A percentile compares a stretch with the other conserved stretches of the same genome.
Evolutionary conservation across 495 filamentous ascomycete species (phyloP).

Genomic region (Patellaria atrata): DNA sequence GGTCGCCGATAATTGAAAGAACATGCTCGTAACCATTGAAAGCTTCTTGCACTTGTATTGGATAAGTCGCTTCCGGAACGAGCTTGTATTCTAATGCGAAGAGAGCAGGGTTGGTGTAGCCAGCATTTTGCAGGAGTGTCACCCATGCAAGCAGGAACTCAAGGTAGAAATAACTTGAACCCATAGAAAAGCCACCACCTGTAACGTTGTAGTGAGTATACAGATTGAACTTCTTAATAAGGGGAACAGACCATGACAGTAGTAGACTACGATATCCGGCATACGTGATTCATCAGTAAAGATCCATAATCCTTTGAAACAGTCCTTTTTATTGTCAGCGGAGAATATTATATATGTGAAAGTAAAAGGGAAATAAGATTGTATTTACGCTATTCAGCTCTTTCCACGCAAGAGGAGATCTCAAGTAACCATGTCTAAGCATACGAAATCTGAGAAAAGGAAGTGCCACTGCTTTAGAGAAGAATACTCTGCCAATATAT

Average conservation of each 20-base stretch:
- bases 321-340: constrained; percentile 15
- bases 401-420: constrained; percentile 45
- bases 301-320: constrained; percentile 48
- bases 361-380: too few relatives aligned
- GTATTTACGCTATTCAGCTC: constrained; percentile 38
- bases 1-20: constrained; percentile 36
- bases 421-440: constrained; percentile 50
- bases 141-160: constrained; percentile 61
- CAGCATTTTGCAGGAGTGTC: constrained; percentile 38
- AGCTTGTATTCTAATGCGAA: constrained; percentile 67
- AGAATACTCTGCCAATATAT: constrained; percentile 54
- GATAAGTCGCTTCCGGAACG: constrained; percentile 57
- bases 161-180: constrained; percentile 63
- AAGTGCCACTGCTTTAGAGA: constrained; percentile 52
- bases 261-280: constrained; percentile 59
- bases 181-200: constrained; percentile 68
- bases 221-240: background rate
- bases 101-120: constrained; percentile 59
- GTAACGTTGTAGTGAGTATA: background rate
- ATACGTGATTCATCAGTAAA: constrained; percentile 33
- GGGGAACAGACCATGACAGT: constrained; percentile 46
- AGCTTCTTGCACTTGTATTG: constrained; percentile 51
- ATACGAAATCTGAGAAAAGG: constrained; percentile 62
- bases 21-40: constrained; percentile 52
- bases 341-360: background rate